phyloP scores from a whole-genome alignment of 805 yeast species.

The Lipomyces orientalis region DNA sequence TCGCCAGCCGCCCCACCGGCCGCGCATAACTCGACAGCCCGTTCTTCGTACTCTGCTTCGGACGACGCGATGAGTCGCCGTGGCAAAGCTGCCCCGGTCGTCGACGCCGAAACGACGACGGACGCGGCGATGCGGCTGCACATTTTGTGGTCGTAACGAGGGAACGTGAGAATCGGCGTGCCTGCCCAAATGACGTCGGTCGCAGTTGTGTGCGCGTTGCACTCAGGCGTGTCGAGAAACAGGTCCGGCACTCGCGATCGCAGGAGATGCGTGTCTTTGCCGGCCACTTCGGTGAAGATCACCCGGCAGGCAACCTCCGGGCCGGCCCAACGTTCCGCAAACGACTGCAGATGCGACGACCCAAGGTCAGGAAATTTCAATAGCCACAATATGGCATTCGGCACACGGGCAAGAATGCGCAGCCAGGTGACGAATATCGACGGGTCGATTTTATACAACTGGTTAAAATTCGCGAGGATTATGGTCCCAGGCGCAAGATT shows the following conservation, averaged over 20 bases:
- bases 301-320: constrained; percentile 38
- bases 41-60: constrained; percentile 41
- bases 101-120: constrained; percentile 37
- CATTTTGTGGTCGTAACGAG: constrained; percentile 43
- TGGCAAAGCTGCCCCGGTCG: background rate
- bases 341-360: constrained; percentile 35
- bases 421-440: constrained; percentile 43
- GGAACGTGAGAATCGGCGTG: constrained; percentile 44
- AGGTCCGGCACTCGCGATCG: constrained; percentile 45
- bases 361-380: constrained; percentile 46
- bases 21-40: constrained; percentile 39
- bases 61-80: constrained; percentile 37
- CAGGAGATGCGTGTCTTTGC: constrained; percentile 43
- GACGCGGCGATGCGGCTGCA: constrained; percentile 46
- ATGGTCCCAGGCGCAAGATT: constrained; percentile 39
- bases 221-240: constrained; percentile 47
- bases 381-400: constrained; percentile 45
- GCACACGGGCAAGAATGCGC: constrained; percentile 39
- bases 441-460: constrained; percentile 46
- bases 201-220: constrained; percentile 48
- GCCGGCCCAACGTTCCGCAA: constrained; percentile 43
- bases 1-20: constrained; percentile 25
- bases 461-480: constrained; percentile 45
- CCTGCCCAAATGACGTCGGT: constrained; percentile 46
- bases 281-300: constrained; percentile 46